Evolutionary conservation across 805 yeast species (phyloP).

Genomic region (Myxozyma vanderwaltii): DNA sequence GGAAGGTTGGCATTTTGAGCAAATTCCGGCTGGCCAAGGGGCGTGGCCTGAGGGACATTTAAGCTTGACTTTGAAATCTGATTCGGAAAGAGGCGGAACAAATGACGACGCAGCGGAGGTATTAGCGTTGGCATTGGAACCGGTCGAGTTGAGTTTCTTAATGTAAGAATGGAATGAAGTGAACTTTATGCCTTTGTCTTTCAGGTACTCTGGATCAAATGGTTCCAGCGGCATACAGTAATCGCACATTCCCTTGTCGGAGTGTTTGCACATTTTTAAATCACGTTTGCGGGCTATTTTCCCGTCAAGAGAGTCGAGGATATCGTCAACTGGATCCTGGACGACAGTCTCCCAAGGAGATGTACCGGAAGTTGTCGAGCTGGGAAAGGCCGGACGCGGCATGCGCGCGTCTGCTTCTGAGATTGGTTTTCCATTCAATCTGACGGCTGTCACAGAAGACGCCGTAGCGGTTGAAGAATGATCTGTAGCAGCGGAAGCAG

Average conservation of each 20-base stretch:
- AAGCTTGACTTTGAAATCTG: conserved; percentile 61
- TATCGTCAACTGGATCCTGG: conserved; percentile 68
- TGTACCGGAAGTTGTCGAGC: conserved; percentile 8
- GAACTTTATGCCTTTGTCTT: conserved; percentile 79
- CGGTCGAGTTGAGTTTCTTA: conserved; percentile 66
- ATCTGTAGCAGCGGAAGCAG: conserved; percentile 5
- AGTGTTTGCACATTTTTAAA: conserved; percentile 70
- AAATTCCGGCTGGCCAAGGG: conserved; percentile 93
- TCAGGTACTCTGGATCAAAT: conserved; percentile 79
- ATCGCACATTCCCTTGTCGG: conserved; percentile 96
- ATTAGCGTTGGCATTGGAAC: conserved; percentile 53
- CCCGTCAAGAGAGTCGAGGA: conserved; percentile 68
- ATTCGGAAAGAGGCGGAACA: conserved; percentile 76
- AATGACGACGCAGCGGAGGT: conserved; percentile 54
- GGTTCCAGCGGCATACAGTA: conserved; percentile 96
- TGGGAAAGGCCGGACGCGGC: conserved; percentile 9
- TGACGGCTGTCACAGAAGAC: conserved; percentile 17
- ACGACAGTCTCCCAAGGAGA: conserved; percentile 39
- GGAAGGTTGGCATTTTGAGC: conserved; percentile 95
- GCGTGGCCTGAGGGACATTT: conserved; percentile 79
- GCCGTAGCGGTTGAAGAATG: not conserved
- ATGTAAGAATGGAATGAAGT: conserved; percentile 82
- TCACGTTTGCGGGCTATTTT: conserved; percentile 66
- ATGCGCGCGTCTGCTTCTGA: conserved; percentile 31
- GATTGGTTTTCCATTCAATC: conserved; percentile 31